phyloP scores from a whole-genome alignment of 495 filamentous ascomycete species.

The Darksidea phi region DNA sequence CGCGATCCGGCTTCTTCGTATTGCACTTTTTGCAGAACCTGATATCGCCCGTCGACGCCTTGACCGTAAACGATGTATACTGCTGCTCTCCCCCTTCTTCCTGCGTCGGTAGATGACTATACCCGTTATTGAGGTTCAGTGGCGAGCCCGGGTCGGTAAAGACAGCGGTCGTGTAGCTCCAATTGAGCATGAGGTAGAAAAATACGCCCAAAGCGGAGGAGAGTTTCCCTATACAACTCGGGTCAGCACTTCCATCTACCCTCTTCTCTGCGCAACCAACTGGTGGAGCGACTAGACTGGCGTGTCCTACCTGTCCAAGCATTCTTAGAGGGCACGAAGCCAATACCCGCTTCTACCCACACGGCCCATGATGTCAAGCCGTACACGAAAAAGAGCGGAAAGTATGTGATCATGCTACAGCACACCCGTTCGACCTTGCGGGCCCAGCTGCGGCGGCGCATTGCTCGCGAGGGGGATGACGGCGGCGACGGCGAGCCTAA shows the following conservation, averaged over 20 bases:
- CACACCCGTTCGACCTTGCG: constrained; percentile 79
- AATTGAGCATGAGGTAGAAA: constrained; percentile 78
- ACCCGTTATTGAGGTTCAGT: constrained; percentile 52
- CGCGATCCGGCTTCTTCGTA: constrained; percentile 86
- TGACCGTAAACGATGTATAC: constrained; percentile 81
- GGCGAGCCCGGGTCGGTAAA: constrained; percentile 85
- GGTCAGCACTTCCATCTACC: constrained; percentile 10
- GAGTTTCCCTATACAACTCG: constrained; percentile 25
- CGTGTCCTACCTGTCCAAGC: constrained; percentile 65
- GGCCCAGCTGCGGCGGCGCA: constrained; percentile 59
- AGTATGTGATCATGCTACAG: constrained; percentile 75
- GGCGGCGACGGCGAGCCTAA: constrained; percentile 36
- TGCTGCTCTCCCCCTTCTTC: constrained; percentile 53
- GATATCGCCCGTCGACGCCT: constrained; percentile 70
- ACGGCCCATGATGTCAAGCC: constrained; percentile 84
- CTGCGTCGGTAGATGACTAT: constrained; percentile 63
- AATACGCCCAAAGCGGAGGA: constrained; percentile 59
- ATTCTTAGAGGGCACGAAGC: constrained; percentile 56
- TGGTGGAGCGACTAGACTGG: too few relatives aligned
- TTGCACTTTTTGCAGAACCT: constrained; percentile 98
- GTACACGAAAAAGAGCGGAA: constrained; percentile 88
- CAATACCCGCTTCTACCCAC: constrained; percentile 79
- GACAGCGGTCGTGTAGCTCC: constrained; percentile 85
- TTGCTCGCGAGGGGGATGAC: constrained; percentile 30
- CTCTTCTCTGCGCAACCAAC: too few relatives aligned